Base-by-base conservation (phyloP, 495 filamentous ascomycete species). In the Acidiella bohemica region DNA sequence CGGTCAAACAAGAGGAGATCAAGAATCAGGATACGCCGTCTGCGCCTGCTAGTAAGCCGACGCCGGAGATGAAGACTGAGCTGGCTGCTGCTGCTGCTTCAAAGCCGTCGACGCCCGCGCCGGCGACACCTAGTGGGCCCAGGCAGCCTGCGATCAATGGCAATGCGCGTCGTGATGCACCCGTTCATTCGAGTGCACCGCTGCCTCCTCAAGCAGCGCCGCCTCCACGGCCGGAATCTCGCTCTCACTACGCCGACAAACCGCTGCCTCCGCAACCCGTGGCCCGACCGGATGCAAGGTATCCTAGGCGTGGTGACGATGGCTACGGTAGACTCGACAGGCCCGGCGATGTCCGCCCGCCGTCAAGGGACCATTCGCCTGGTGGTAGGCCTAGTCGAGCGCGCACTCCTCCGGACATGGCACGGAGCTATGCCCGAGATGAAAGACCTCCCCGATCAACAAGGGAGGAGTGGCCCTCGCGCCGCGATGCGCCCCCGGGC, bases 281-380 rank as follows among this genome's bases (percentile, higher is more conserved):
- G 19, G 43, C 31, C 12, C 14, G 39, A n/a, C 9, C 21, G 12
- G 34, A 17, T 30, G 21, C 22, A 24, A 37, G 42, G 5, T 21
- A 23, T n/a, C 14, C 35, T 4, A 11, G 41, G 4, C 33, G 26
- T 29, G 14, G 8, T 11, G 47, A 50, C 13, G 32, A 46, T 18
- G 45, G 56, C 3, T 58, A 53, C 39, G 53, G 55, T 13, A 46
- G 59, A 22, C 51, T 55, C 4, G 56, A 60, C 8, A 44, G 60
- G n/a, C 50, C 53, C 4, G 36, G 32, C 23, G 55, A 60, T 24
- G 27, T 40, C 13, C 36, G 28, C 13, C 47, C 46, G 5, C 13
- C n/a, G 29, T 58, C 59, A 18, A 52, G 51, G 21, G 52, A 55
- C 3, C 36, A 31, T 17, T 58, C 56, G n/a, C 53, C 56, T 5